Evolutionary conservation across 129 eudicot species (phyloP).

Genomic region (Pulicaria dysenterica): DNA sequence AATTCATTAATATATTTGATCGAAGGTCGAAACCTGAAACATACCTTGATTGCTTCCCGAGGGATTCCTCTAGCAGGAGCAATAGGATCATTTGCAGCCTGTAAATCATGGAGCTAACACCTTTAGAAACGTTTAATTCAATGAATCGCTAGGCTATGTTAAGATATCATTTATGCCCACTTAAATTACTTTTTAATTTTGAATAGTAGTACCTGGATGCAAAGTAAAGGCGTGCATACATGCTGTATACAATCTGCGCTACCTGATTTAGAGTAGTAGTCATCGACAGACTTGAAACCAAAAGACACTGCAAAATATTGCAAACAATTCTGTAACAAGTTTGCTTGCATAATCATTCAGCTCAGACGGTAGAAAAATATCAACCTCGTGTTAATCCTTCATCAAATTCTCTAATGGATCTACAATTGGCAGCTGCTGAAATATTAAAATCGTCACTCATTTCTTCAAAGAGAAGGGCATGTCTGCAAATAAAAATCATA

Average conservation of each 20-base stretch:
- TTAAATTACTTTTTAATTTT: not conserved
- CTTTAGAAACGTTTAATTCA: not conserved
- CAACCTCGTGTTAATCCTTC: slow-evolving; percentile 90
- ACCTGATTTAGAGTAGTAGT: slow-evolving; percentile 81
- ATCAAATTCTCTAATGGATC: slow-evolving; percentile 83
- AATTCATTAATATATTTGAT: not conserved
- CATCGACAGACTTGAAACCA: slow-evolving; percentile 96
- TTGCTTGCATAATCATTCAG: slow-evolving; percentile 7
- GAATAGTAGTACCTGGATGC: slow-evolving; percentile 68
- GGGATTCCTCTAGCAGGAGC: slow-evolving; percentile 97
- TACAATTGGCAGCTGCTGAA: slow-evolving; percentile 72
- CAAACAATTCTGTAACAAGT: slow-evolving; percentile 23
- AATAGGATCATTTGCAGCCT: slow-evolving; percentile 97
- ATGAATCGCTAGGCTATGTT: not conserved
- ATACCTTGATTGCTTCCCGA: slow-evolving; percentile 69
- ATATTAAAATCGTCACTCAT: slow-evolving; percentile 78
- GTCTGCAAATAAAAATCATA: slow-evolving; percentile 51
- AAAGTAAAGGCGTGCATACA: slow-evolving; percentile 77
- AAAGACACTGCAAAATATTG: slow-evolving; percentile 66
- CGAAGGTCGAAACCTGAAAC: not conserved
- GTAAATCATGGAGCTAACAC: slow-evolving; percentile 31
- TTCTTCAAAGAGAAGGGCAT: slow-evolving; percentile 83
- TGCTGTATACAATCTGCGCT: slow-evolving; percentile 69
- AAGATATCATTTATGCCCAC: not conserved
- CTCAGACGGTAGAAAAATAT: slow-evolving; percentile 6